Conservation (phyloP, 345 rosid genomes). For the Acer saccharum region DNA sequence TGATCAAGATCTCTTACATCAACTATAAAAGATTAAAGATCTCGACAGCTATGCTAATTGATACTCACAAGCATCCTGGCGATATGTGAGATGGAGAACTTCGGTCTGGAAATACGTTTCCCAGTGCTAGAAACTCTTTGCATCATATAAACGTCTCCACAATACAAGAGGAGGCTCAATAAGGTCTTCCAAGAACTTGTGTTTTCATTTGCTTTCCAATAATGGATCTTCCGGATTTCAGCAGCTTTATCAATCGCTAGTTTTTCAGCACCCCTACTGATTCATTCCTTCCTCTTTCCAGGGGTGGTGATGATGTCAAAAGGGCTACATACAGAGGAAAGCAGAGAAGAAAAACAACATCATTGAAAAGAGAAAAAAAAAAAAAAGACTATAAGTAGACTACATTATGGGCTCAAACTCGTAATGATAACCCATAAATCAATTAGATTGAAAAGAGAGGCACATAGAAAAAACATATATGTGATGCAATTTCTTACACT, state of each 20-base stretch:
- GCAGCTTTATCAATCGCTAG: conserved; percentile 7
- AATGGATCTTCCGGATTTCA: neutral
- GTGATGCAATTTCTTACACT: neutral
- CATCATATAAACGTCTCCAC: neutral
- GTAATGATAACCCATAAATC: neutral
- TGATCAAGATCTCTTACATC: neutral
- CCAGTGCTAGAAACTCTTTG: conserved; percentile 3
- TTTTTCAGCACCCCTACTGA: neutral
- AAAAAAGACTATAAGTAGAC: neutral
- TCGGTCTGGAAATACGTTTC: neutral
- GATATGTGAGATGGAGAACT: neutral
- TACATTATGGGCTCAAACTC: neutral
- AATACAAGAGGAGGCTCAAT: neutral
- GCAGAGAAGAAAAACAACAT: neutral
- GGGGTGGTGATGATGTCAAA: neutral
- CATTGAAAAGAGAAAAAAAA: neutral
- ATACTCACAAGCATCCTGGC: neutral
- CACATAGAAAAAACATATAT: neutral
- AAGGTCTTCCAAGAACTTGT: neutral
- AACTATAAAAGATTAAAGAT: neutral
- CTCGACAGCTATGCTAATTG: neutral
- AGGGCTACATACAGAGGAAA: neutral
- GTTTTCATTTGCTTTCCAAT: conserved; percentile 17
- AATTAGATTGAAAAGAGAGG: neutral
- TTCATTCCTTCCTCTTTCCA: conserved; percentile 15